phyloP scores from a whole-genome alignment of 257 asterid genomes.

The Fraxinus pennsylvanica region DNA sequence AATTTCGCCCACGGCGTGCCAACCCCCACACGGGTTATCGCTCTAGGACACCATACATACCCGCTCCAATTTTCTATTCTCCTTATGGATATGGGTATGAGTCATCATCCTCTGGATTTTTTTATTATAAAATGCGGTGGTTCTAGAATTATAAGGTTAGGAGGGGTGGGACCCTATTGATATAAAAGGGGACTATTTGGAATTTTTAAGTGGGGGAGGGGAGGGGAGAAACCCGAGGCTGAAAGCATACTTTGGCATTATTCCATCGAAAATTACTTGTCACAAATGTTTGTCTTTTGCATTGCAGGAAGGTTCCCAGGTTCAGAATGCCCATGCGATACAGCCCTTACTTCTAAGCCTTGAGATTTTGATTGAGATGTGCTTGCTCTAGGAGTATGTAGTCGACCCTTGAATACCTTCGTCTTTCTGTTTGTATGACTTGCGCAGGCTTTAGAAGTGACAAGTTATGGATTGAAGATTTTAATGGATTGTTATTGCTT shows the following conservation, averaged over 20 bases:
- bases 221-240: not conserved
- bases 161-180: not conserved
- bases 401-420: not conserved
- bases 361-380: slow-evolving; percentile 4
- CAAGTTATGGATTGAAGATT: slow-evolving; percentile 23
- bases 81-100: slow-evolving; percentile 70
- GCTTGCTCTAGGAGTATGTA: not conserved
- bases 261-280: not conserved
- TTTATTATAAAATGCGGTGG: not conserved
- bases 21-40: slow-evolving; percentile 53
- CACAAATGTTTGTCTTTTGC: not conserved
- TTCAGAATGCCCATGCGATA: slow-evolving; percentile 64
- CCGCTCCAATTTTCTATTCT: slow-evolving; percentile 50
- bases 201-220: no score
- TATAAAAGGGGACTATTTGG: no score
- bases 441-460: slow-evolving; percentile 14
- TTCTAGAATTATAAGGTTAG: not conserved
- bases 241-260: not conserved
- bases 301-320: slow-evolving; percentile 70
- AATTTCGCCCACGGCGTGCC: slow-evolving; percentile 58
- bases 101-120: slow-evolving; percentile 10
- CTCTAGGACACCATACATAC: slow-evolving; percentile 49
- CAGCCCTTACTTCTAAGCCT: slow-evolving; percentile 60
- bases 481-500: slow-evolving; percentile 11
- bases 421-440: not conserved